phyloP scores from a whole-genome alignment of 768 basidiomycete species.

The Russula emetica region DNA sequence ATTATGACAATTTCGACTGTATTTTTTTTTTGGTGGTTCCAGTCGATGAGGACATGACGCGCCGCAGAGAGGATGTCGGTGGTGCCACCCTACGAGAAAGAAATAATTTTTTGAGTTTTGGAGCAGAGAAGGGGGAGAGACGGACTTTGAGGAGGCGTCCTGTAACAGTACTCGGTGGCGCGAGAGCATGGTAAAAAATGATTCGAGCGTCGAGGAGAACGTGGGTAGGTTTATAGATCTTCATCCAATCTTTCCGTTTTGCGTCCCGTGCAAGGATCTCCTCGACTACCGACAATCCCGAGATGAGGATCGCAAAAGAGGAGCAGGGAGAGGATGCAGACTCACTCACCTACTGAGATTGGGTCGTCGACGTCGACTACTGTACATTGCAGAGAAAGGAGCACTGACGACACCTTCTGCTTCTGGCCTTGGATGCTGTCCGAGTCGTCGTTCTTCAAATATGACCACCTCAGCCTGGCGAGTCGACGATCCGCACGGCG shows the following conservation, averaged over 20 bases:
- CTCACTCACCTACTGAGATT: constrained; percentile 75
- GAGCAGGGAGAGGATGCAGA: too few species aligned
- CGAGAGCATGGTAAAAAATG: constrained; percentile 87
- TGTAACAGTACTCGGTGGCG: too few species aligned
- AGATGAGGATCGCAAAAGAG: background rate
- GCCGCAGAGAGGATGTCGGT: constrained; percentile 1
- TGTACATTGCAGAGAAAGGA: too few species aligned
- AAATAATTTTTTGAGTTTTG: too few species aligned
- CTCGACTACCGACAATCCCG: constrained; percentile 56
- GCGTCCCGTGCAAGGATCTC: constrained; percentile 76
- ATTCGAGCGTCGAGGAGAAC: constrained; percentile 68
- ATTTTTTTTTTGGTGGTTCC: too few species aligned
- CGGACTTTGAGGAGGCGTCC: constrained; percentile 80
- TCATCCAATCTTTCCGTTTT: constrained; percentile 64
- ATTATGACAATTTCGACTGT: too few species aligned
- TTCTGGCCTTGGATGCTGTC: constrained; percentile 41
- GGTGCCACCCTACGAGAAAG: background rate
- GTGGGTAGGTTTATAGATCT: constrained; percentile 82
- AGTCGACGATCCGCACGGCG: constrained; percentile 90
- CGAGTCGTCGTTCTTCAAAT: constrained; percentile 79
- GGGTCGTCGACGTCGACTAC: constrained; percentile 88
- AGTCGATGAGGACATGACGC: constrained; percentile 5
- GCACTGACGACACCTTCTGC: constrained; percentile 53
- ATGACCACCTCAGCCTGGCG: constrained; percentile 96
- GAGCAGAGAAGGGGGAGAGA: background rate